Percentiles rank a stretch among this genome's conserved stretches.
phyloP scores from a whole-genome alignment of 2,329 filamentous ascomycete genomes.

The Xylaria sp. region DNA sequence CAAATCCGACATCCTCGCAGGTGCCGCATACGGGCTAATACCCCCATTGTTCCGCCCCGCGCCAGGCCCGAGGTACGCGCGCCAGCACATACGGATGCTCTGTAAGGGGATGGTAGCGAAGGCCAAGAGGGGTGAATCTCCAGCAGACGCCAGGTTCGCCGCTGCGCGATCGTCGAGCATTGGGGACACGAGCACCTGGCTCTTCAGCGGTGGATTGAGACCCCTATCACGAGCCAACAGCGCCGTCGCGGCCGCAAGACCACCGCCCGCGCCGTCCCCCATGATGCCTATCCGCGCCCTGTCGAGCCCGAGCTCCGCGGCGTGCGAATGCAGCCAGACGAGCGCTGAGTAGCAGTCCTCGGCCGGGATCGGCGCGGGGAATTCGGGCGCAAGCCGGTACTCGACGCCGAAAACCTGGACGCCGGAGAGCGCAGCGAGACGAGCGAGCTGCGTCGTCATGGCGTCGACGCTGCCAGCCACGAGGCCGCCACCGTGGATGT shows the following conservation, averaged over 20 bases:
- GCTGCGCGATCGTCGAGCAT: slow-evolving; percentile 50
- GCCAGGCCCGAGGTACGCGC: slow-evolving; percentile 39
- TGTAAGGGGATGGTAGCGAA: slow-evolving; percentile 33
- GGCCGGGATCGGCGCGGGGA: slow-evolving; percentile 51
- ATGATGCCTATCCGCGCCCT: slow-evolving; percentile 60
- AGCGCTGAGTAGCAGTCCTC: slow-evolving; percentile 54
- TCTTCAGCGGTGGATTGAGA: slow-evolving; percentile 46
- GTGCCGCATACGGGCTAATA: slow-evolving; percentile 34
- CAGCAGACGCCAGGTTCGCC: not conserved
- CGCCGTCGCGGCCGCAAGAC: slow-evolving; percentile 61
- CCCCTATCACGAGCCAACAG: slow-evolving; percentile 54
- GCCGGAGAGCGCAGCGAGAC: slow-evolving; percentile 46
- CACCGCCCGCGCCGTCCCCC: slow-evolving; percentile 66
- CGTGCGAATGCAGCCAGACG: slow-evolving; percentile 44
- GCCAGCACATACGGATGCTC: slow-evolving; percentile 39
- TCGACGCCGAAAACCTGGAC: slow-evolving; percentile 54
- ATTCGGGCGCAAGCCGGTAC: slow-evolving; percentile 57
- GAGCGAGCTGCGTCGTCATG: slow-evolving; percentile 43
- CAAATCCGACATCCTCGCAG: slow-evolving; percentile 13
- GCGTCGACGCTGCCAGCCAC: slow-evolving; percentile 49
- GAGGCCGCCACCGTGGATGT: slow-evolving; percentile 57
- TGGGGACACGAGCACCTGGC: slow-evolving; percentile 50
- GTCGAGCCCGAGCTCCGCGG: slow-evolving; percentile 51
- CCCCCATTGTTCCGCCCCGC: slow-evolving; percentile 36
- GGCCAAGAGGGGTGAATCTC: slow-evolving; percentile 27